Evolutionary conservation across 805 yeast species (phyloP).

Genomic region (Metschnikowia anglica): DNA sequence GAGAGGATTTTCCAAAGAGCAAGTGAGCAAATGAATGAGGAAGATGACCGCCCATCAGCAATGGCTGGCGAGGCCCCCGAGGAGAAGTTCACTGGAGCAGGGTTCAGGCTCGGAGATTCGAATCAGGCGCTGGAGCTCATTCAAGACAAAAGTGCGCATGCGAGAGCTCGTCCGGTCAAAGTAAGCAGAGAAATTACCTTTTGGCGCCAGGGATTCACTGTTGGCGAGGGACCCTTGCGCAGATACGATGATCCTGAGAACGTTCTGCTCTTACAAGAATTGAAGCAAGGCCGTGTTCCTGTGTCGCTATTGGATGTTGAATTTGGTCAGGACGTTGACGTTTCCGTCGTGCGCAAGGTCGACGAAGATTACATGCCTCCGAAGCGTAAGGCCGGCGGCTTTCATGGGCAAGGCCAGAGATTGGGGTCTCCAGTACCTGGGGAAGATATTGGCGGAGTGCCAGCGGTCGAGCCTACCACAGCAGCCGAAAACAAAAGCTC

Average conservation of each 20-base stretch:
- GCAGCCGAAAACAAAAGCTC: conserved; percentile 1
- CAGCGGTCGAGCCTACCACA: neutral
- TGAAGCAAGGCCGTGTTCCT: conserved; percentile 91
- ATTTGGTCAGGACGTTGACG: conserved; percentile 92
- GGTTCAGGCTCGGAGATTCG: conserved; percentile 52
- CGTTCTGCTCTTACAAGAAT: conserved; percentile 69
- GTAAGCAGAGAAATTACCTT: conserved; percentile 84
- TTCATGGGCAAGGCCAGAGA: conserved; percentile 76
- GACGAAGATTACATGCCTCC: conserved; percentile 83
- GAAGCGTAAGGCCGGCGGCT: conserved; percentile 60
- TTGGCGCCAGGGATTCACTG: conserved; percentile 96
- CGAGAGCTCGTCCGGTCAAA: conserved; percentile 34
- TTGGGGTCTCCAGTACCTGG: conserved; percentile 90
- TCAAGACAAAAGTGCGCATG: conserved; percentile 29
- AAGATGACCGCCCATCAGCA: conserved; percentile 38
- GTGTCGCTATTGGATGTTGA: conserved; percentile 75
- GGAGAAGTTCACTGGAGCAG: conserved; percentile 47
- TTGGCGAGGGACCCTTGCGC: conserved; percentile 84
- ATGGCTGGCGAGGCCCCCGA: conserved; percentile 19
- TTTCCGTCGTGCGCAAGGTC: conserved; percentile 72
- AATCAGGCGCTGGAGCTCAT: conserved; percentile 37
- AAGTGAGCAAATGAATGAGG: conserved; percentile 43
- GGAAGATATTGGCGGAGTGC: conserved; percentile 32
- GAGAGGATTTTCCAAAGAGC: conserved; percentile 70
- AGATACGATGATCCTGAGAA: conserved; percentile 94